phyloP scores from a whole-genome alignment of 208 protist species.

The Trypanosoma lewisi region DNA sequence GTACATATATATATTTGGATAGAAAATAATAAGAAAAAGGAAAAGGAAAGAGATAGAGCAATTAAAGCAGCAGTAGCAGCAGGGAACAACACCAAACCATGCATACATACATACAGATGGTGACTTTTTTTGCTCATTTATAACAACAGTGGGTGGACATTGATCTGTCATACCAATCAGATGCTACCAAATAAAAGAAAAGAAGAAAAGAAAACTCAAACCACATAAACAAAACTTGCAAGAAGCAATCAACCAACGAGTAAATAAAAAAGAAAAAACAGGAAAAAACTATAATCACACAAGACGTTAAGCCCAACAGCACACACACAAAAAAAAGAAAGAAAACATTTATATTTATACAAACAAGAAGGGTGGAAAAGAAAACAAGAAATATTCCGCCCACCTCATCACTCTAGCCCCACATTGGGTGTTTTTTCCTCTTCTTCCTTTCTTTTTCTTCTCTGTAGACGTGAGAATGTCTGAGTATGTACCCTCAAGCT shows the following conservation, averaged over 20 bases:
- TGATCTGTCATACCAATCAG: too few relatives aligned
- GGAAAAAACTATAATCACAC: too few relatives aligned
- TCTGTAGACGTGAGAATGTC: background rate
- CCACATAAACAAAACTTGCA: too few relatives aligned
- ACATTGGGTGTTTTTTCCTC: background rate
- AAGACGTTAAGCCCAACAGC: background rate
- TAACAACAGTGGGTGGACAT: too few relatives aligned
- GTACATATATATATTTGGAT: too few relatives aligned
- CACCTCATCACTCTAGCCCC: background rate
- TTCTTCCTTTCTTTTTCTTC: background rate
- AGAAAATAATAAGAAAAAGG: background rate
- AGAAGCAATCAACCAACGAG: too few relatives aligned
- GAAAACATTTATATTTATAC: background rate
- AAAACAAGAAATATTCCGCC: background rate
- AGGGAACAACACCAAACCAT: background rate
- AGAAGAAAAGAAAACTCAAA: too few relatives aligned
- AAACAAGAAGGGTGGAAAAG: background rate
- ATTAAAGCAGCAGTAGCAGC: background rate
- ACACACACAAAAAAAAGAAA: background rate
- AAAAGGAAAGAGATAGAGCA: conserved; percentile 1
- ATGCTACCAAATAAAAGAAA: too few relatives aligned
- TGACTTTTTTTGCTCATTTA: too few relatives aligned
- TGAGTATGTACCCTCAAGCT: background rate
- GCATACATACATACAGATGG: conserved; percentile 1
- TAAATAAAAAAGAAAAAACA: too few relatives aligned